Percentiles rank a stretch among this genome's conserved stretches.
These are phyloP conservation scores for Saccharomycopsis fibuligera DNA, from an alignment of 805 yeast genomes.

Conservation along the genomic window DNA sequence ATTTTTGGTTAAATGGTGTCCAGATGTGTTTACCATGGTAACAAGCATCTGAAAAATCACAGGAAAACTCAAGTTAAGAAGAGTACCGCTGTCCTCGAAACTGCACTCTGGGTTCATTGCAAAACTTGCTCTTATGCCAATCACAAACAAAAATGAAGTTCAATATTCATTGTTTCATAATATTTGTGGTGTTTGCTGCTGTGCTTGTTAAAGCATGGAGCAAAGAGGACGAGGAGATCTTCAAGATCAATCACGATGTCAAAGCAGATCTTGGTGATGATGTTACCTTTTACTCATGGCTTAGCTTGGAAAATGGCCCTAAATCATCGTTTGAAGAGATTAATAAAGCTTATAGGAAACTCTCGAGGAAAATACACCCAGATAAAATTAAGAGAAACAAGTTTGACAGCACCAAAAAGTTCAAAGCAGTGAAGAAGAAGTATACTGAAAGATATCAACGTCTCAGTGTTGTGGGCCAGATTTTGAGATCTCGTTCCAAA, in stretches of 20 bases:
- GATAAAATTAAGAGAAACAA: constrained; percentile 54
- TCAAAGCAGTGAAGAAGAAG: constrained; percentile 31
- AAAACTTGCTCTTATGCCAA: no score
- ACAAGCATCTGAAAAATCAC: no score
- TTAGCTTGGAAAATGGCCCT: constrained; percentile 37
- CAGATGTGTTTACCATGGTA: no score
- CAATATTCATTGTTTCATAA: neutral
- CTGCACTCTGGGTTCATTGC: no score
- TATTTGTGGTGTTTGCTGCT: constrained; percentile 21
- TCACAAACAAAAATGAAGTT: neutral
- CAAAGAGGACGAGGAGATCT: constrained; percentile 73
- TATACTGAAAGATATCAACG: constrained; percentile 72
- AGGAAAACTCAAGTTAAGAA: no score
- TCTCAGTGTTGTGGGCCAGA: constrained; percentile 67
- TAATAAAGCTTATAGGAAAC: constrained; percentile 58
- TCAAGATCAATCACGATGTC: constrained; percentile 60
- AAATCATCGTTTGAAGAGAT: constrained; percentile 48
- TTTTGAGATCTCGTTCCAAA: constrained; percentile 54
- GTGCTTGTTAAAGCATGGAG: constrained; percentile 42
- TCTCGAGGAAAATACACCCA: constrained; percentile 75
- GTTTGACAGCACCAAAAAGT: constrained; percentile 27
- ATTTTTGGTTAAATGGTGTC: no score
- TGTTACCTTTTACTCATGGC: constrained; percentile 63
- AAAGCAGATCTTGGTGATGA: constrained; percentile 55
- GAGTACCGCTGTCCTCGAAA: no score